These are phyloP conservation scores for Hypoxylon cercidicola DNA, from an alignment of 495 filamentous ascomycete species.

Conservation along the genomic window DNA sequence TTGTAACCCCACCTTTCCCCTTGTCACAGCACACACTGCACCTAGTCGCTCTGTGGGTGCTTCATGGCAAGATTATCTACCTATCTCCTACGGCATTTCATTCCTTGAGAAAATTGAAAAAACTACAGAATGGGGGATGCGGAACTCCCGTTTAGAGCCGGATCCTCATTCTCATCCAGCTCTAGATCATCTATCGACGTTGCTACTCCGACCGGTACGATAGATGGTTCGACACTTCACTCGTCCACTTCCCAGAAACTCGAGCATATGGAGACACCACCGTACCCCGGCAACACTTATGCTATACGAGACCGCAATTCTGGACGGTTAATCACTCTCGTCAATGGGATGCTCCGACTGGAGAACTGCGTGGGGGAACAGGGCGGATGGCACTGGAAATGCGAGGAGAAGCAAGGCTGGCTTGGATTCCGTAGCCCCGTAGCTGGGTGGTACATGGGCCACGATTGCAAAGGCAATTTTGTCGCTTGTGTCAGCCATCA, in stretches of 20 bases:
- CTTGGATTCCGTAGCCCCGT: not conserved
- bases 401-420: not conserved
- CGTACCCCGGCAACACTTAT: not conserved
- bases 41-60: too few species aligned
- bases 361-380: not conserved
- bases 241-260: not conserved
- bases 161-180: too few species aligned
- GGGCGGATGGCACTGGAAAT: not conserved
- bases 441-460: not conserved
- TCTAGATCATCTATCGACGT: not conserved
- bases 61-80: too few species aligned
- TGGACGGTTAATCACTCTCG: not conserved
- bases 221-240: not conserved
- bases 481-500: not conserved
- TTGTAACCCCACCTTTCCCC: too few species aligned
- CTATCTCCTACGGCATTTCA: too few species aligned
- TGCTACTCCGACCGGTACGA: slow-evolving; percentile 5
- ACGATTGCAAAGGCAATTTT: not conserved
- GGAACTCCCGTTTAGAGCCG: too few species aligned
- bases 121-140: too few species aligned
- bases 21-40: too few species aligned
- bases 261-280: not conserved
- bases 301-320: not conserved
- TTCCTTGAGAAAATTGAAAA: too few species aligned
- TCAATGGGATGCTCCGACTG: not conserved